Conservation (phyloP, 495 filamentous ascomycete genomes). For the Aspergillus heteromorphus region DNA sequence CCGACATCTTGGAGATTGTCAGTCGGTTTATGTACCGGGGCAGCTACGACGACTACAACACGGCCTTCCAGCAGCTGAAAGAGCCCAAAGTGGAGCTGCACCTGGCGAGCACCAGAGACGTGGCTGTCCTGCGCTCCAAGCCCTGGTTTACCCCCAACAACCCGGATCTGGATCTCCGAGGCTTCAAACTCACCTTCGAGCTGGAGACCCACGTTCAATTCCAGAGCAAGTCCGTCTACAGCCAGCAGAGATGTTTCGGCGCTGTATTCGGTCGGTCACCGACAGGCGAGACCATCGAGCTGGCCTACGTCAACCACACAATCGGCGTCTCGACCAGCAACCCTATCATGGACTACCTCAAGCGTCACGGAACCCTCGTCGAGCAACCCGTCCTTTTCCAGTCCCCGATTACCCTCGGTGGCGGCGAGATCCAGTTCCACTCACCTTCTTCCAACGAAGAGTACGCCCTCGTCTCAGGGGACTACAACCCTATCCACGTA, state of each 20-base stretch:
- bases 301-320: background rate
- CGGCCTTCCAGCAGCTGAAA: background rate
- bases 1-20: background rate
- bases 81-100: background rate
- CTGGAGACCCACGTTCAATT: background rate
- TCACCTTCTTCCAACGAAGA: background rate
- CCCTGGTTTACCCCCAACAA: background rate
- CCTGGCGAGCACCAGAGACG: background rate
- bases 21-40: background rate
- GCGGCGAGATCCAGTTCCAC: background rate
- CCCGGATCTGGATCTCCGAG: background rate
- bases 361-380: background rate
- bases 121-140: background rate
- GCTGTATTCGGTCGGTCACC: background rate
- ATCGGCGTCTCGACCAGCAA: background rate
- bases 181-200: background rate
- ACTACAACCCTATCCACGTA: slow-evolving; percentile 1
- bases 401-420: background rate
- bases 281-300: background rate
- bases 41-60: background rate
- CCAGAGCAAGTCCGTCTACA: background rate
- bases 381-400: background rate
- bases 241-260: background rate
- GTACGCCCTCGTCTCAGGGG: background rate
- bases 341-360: slow-evolving; percentile 3